These are phyloP conservation scores for Kandelia obovata DNA, from an alignment of 345 rosid genomes.

Conservation along the genomic window DNA sequence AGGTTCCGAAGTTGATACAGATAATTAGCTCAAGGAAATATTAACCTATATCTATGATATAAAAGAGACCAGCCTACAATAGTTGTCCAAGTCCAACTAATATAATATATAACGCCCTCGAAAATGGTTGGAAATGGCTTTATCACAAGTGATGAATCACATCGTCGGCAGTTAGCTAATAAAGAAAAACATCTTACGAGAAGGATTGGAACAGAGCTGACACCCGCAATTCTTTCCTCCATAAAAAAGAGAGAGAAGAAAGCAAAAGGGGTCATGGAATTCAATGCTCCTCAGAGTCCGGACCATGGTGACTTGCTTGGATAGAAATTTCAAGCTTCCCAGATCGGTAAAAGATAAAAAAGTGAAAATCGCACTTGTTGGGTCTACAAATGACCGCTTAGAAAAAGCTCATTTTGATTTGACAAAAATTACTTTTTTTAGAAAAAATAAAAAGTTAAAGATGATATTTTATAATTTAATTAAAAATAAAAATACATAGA, in stretches of 20 bases:
- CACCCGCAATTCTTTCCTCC: background rate
- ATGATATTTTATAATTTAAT: too few species aligned
- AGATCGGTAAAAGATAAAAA: constrained; percentile 19
- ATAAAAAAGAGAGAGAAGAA: constrained; percentile 2
- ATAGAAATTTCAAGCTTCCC: constrained; percentile 15
- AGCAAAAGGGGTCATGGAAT: constrained; percentile 16
- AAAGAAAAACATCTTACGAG: constrained; percentile 16
- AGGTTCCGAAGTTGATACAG: too few species aligned
- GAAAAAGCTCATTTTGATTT: too few species aligned
- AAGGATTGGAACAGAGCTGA: constrained; percentile 24
- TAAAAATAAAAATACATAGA: too few species aligned
- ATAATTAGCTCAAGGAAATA: too few species aligned
- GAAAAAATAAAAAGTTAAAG: too few species aligned
- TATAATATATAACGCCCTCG: too few species aligned
- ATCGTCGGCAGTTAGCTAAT: background rate
- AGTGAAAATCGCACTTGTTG: constrained; percentile 17
- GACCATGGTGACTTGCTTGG: constrained; percentile 5
- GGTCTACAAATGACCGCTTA: constrained; percentile 4
- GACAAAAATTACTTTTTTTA: too few species aligned
- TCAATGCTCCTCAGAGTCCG: constrained; percentile 19
- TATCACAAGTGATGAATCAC: background rate
- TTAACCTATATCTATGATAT: too few species aligned
- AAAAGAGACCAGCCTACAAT: background rate
- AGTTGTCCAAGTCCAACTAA: background rate
- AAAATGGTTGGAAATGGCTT: background rate